Base-by-base conservation (phyloP, 1,284 basidiomycete species). In the Inonotus hispidus region DNA sequence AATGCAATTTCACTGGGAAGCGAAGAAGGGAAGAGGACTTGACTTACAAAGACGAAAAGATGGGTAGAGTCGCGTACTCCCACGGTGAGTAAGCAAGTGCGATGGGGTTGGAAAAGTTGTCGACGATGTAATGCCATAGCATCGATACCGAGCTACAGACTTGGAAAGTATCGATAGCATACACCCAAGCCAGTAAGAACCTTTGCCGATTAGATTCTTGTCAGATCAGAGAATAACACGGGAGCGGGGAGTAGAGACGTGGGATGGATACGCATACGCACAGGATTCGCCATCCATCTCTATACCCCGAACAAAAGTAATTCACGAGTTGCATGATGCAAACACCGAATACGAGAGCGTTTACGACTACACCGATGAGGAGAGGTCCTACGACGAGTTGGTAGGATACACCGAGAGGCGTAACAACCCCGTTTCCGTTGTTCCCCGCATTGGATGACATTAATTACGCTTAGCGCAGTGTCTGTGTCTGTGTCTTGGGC, bases 81-180 rank as follows among this genome's bases (percentile, higher is more conserved):
- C 57, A 58, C 2, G 57, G 57, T 16, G 35, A 46, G 19, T 19
- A 38, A 11, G 49, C 47, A 19, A 60, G 53, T 11, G 59, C 50
- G 14, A 13, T 8, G n/a, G 59, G 59, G 53, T 55, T 60, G 11
- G 53, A 39, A 32, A 55, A 60, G 52, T 60, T 60, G 16, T 49
- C 13, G 53, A 60, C 52, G 35, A 55, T 25, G 52, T 60, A 60
- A 29, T 60, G 59, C 59, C 59, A 60, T 37, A 60, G 14, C 52
- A 60, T 60, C n/a, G 53, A 60, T 19, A 56, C 29, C 1, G 43
- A 45, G 19, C 27, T 54, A 14, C n/a, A 53, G 39, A 55, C 45
- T 27, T 60, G 59, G 52, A 60, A 55, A 1, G 53, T 41, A 39
- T 56, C 53, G n/a, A 60, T 47, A 4, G 38, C 29, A 32, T 50